Evolutionary conservation across 129 eudicot genomes (phyloP).

Genomic region (Ambrosia trifida): DNA sequence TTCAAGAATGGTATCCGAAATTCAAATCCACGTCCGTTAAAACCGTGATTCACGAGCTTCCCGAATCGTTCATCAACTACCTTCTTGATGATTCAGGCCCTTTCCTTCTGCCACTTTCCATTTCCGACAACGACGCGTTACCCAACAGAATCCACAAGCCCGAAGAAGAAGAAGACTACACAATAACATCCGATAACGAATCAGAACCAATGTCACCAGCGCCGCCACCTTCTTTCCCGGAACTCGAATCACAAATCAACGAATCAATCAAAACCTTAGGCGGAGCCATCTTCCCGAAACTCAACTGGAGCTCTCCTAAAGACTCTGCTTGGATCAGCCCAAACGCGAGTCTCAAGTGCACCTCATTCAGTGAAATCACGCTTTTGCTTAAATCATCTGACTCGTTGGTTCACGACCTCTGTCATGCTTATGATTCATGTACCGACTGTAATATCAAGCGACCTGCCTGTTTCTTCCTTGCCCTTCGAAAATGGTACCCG

Average conservation of each 20-base stretch:
- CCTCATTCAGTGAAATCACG: slow-evolving; percentile 65
- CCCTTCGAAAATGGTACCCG: slow-evolving; percentile 86
- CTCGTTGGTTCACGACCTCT: slow-evolving; percentile 76
- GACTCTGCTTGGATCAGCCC: slow-evolving; percentile 94
- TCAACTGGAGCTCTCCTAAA: slow-evolving; percentile 96
- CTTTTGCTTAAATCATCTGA: slow-evolving; percentile 79
- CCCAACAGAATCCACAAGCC: slow-evolving; percentile 85
- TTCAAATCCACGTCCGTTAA: slow-evolving; percentile 66
- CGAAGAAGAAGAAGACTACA: slow-evolving; percentile 74
- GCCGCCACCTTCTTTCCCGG: slow-evolving; percentile 89
- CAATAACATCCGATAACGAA: slow-evolving; percentile 59
- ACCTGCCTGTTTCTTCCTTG: slow-evolving; percentile 62
- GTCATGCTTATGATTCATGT: slow-evolving; percentile 83
- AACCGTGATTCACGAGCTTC: slow-evolving; percentile 73
- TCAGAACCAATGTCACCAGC: slow-evolving; percentile 46
- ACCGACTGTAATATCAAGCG: slow-evolving; percentile 45
- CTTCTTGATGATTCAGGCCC: slow-evolving; percentile 83
- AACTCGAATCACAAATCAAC: slow-evolving; percentile 65
- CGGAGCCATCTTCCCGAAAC: slow-evolving; percentile 80
- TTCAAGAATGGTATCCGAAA: slow-evolving; percentile 86
- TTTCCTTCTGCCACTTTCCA: slow-evolving; percentile 78
- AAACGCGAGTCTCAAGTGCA: slow-evolving; percentile 70
- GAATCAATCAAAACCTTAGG: slow-evolving; percentile 74
- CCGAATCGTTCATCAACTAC: slow-evolving; percentile 75
- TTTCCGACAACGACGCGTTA: slow-evolving; percentile 67